Evolutionary conservation across 179 eudicot genomes (phyloP), one percentile per base, ranked within the genome.

Genomic region (Silene vulgaris): DNA sequence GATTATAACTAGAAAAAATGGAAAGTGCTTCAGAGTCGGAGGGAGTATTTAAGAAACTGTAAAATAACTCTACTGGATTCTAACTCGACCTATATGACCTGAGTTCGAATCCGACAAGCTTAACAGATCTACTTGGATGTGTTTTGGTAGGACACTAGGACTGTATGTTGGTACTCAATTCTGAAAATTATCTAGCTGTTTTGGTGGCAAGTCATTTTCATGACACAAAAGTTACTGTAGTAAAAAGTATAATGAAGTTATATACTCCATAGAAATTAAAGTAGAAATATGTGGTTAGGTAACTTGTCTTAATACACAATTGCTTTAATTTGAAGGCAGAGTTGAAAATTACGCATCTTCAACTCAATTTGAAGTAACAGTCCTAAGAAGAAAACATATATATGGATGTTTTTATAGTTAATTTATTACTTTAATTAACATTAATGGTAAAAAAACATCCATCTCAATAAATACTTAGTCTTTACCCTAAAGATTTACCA

Each of bases 241-340:
- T 65, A 19, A 74, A 19, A 45, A 45, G 48, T 59, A 26, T 54
- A 19, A 70, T 69, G 19, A 74, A 67, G 59, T 23, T 28, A 65
- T 70, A 69, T 50, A 73, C 26, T 23, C 26, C 26, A 23, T 54
- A 77, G 54, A 66, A 28, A 17, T 21, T 56, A 65, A 76, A 69
- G 65, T 5, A 65, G 17, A 37, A 45, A 70, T 64, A 32, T 48
- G 9, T 45, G 19, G 80, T 79, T 81, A 81, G 87, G 82, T 84
- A 71, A 50, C 77, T 28, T 74, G 84, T 81, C 87, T 70, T 76
- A 79, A 20, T 79, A 20, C 64, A 60, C 73, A 16, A 67, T 78
- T n/a, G 74, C 87, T 81, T 84, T 76, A 64, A 73, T 75, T 84
- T 84, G 40, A 84, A 79, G 84, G 7, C 32, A 68, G 63, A 79